phyloP scores from a whole-genome alignment of 352 stramenopile species.

The Globisporangium abappressorium region DNA sequence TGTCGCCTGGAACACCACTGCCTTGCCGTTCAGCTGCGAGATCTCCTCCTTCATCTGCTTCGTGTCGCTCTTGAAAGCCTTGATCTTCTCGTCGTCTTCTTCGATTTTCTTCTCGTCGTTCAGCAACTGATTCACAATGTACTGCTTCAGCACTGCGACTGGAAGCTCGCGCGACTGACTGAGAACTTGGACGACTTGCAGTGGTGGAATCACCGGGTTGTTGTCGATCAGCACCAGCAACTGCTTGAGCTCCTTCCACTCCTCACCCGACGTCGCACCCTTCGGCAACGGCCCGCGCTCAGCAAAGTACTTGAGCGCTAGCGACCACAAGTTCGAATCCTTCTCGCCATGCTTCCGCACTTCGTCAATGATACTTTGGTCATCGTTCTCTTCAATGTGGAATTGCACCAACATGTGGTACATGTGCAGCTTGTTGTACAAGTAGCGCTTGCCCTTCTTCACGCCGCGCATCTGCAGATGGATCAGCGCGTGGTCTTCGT shows the following conservation, averaged over 20 bases:
- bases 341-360: conserved; percentile 89
- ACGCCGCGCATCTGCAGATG: conserved; percentile 91
- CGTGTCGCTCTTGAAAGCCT: conserved; percentile 82
- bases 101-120: conserved; percentile 82
- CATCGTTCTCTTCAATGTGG: conserved; percentile 91
- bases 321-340: conserved; percentile 88
- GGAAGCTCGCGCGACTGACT: conserved; percentile 80
- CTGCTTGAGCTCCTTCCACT: conserved; percentile 82
- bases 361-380: conserved; percentile 86
- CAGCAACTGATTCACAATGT: conserved; percentile 81
- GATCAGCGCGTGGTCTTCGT: conserved; percentile 92
- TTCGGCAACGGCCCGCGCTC: conserved; percentile 76
- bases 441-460: conserved; percentile 90
- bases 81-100: conserved; percentile 85
- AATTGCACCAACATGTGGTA: conserved; percentile 94
- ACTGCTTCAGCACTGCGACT: conserved; percentile 81
- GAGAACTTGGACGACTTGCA: conserved; percentile 85
- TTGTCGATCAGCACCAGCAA: conserved; percentile 75
- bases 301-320: conserved; percentile 90
- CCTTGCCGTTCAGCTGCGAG: conserved; percentile 71
- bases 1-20: conserved; percentile 88
- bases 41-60: conserved; percentile 92
- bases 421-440: conserved; percentile 94
- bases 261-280: conserved; percentile 47
- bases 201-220: conserved; percentile 75